Evolutionary conservation across 2,329 filamentous ascomycete genomes (phyloP), one percentile per base, ranked within the genome.

Genomic region (Didymella pomorum): DNA sequence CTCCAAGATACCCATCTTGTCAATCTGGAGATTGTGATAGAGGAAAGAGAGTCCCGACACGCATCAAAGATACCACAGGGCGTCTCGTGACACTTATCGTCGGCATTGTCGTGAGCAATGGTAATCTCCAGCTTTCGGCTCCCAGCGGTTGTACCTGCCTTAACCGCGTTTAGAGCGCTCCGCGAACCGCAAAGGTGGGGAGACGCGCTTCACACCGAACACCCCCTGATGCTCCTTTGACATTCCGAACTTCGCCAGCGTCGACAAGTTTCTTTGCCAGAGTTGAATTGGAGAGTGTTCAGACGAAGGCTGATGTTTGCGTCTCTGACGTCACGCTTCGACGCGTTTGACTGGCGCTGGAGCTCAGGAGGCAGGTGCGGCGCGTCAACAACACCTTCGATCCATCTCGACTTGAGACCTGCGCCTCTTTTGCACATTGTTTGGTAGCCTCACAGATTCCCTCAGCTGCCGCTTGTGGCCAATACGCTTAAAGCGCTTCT

Each of bases 1-100:
- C 63, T 87, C 85, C 54, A 86, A 82, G 3, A 86, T 82, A 56
- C 82, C 82, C 71, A 85, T 76, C 76, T 80, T 84, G 58, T 48
- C 58, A 55, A 20, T n/a, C 31, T 44, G n/a, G 21, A 43, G 10
- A 8, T n/a, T n/a, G 7, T 26, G 11, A 60, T 31, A 7, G 54
- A 26, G 43, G 48, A 48, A 51, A 29, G 49, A 43, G 47, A 39
- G 44, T n/a, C 26, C 45, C 37, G 31, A 33, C 20, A 42, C 37
- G 14, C 33, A 5, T 43, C 33, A 35, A n/a, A 2, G 25, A 20
- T 42, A 48, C 47, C 50, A 20, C 44, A 54, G 37, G 41, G 41
- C 46, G 47, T 53, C 47, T 56, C 52, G 31, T 47, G 51, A 47
- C 42, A 55, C 48, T 55, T 61, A 55, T 58, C 58, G 56, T 64